Evolutionary conservation across 257 asterid species (phyloP).

Genomic region (Capsicum chinense): DNA sequence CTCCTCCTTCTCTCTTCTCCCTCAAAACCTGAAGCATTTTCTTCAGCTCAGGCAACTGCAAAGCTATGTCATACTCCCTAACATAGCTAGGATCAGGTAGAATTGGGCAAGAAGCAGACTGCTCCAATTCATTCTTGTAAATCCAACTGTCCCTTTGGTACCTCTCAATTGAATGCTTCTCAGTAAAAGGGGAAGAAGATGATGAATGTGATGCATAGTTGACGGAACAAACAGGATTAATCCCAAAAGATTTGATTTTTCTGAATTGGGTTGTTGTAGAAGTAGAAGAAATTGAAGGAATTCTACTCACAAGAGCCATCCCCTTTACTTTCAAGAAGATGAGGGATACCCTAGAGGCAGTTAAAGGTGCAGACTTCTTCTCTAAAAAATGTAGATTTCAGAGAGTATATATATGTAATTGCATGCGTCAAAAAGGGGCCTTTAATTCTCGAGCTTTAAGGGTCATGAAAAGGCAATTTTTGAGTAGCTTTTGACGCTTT

Average conservation of each 20-base stretch:
- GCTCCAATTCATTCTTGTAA: slow-evolving; percentile 64
- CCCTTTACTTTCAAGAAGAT: not conserved
- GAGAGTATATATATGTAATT: not conserved
- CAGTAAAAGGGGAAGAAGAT: slow-evolving; percentile 77
- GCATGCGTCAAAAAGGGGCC: slow-evolving; percentile 26
- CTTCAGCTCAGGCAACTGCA: slow-evolving; percentile 83
- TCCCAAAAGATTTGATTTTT: slow-evolving; percentile 35
- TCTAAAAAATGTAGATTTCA: not conserved
- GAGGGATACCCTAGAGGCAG: not conserved
- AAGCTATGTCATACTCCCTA: slow-evolving; percentile 76
- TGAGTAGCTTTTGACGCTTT: slow-evolving; percentile 48
- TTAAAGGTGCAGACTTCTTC: not conserved
- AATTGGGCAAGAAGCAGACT: slow-evolving; percentile 49
- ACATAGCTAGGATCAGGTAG: slow-evolving; percentile 55
- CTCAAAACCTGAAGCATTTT: slow-evolving; percentile 75
- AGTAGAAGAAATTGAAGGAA: slow-evolving; percentile 55
- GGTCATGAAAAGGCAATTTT: slow-evolving; percentile 52
- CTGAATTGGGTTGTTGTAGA: slow-evolving; percentile 42
- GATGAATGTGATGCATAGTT: slow-evolving; percentile 50
- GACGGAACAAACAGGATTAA: slow-evolving; percentile 39
- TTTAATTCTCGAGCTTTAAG: slow-evolving; percentile 39
- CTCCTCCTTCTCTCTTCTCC: slow-evolving; percentile 61
- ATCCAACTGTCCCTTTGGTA: slow-evolving; percentile 85
- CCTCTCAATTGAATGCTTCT: slow-evolving; percentile 76
- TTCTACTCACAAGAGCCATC: slow-evolving; percentile 67